Base-by-base conservation (phyloP, 1,284 basidiomycete genomes). In the Ceratobasidium sp. region DNA sequence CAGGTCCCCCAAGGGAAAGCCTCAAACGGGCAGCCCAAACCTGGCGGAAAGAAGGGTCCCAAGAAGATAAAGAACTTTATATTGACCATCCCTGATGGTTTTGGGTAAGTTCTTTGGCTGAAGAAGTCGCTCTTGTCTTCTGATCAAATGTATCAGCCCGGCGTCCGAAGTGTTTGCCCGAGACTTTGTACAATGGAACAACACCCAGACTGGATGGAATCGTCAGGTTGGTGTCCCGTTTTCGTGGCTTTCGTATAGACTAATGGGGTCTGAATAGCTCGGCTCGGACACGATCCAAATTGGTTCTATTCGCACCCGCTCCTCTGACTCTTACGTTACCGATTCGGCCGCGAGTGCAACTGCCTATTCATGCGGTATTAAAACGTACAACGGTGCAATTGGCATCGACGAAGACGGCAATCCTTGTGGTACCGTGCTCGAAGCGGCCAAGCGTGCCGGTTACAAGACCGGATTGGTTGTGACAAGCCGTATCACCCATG, bases 151-250 rank as follows among this genome's bases (percentile, higher is more conserved):
- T 21, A 16, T 16, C 39, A 71, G 79, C n/a, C 78, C 78, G 0
- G 79, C 79, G 1, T 77, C 76, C 12, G 78, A 80, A 75, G 79
- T 78, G 0, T 79, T 79, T 61, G 79, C 79, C 5, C 76, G 79
- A 3, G 74, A 74, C 30, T 79, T 76, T 62, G 28, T 77, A 28
- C 77, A 78, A 64, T 74, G 72, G 41, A 48, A 62, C 39, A 67
- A 75, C 50, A 60, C 52, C 39, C 28, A 50, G 26, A 55, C 50
- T 34, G 73, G 71, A 67, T 76, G 64, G 45, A 74, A 59, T 43
- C 70, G 55, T 58, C 74, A 76, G 52, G 58, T 45, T 3, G 50
- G 34, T 41, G n/a, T 14, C n/a, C n/a, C 41, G 12, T 2, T 26
- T 3, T 57, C n/a, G 12, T 57, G 6, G 16, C 4, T 43, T 21